phyloP scores from a whole-genome alignment of 257 asterid species.

The Jacaranda copaia region DNA sequence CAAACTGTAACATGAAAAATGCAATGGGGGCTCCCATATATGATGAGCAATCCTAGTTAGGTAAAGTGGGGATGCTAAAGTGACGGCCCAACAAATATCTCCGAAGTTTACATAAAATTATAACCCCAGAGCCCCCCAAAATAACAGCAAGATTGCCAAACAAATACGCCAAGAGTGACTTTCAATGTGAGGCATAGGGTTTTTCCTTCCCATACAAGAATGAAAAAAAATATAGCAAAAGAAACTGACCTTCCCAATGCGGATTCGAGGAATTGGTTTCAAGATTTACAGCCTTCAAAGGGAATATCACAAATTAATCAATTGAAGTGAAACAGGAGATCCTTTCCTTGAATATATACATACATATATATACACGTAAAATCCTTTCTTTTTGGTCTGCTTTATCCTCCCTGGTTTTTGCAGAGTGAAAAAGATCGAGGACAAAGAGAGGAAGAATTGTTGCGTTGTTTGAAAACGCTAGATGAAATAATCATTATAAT shows the following conservation, averaged over 20 bases:
- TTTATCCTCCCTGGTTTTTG: conserved; percentile 21
- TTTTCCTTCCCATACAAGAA: conserved; percentile 4
- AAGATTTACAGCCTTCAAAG: conserved; percentile 37
- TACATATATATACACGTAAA: neutral
- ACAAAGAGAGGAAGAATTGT: conserved; percentile 18
- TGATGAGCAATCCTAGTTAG: conserved; percentile 40
- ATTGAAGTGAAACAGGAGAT: conserved; percentile 42
- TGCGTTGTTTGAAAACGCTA: conserved; percentile 17
- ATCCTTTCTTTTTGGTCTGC: conserved; percentile 29
- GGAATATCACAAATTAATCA: conserved; percentile 28
- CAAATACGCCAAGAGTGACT: conserved; percentile 39
- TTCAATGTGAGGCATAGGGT: conserved; percentile 24
- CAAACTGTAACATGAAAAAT: conserved; percentile 31
- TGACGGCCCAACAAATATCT: conserved; percentile 57
- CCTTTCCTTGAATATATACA: conserved; percentile 25
- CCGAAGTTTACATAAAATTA: conserved; percentile 6
- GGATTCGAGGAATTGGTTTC: conserved; percentile 22
- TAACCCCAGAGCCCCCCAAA: neutral
- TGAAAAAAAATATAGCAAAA: neutral
- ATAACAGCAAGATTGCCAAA: conserved; percentile 44
- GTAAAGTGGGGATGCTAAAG: conserved; percentile 55
- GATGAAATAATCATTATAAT: neutral
- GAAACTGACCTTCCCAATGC: conserved; percentile 33
- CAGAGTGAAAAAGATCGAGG: conserved; percentile 43
- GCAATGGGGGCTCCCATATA: conserved; percentile 27